These are phyloP conservation scores for Huntiella bhutanensis DNA, from an alignment of 2,329 filamentous ascomycete genomes.

Conservation along the genomic window DNA sequence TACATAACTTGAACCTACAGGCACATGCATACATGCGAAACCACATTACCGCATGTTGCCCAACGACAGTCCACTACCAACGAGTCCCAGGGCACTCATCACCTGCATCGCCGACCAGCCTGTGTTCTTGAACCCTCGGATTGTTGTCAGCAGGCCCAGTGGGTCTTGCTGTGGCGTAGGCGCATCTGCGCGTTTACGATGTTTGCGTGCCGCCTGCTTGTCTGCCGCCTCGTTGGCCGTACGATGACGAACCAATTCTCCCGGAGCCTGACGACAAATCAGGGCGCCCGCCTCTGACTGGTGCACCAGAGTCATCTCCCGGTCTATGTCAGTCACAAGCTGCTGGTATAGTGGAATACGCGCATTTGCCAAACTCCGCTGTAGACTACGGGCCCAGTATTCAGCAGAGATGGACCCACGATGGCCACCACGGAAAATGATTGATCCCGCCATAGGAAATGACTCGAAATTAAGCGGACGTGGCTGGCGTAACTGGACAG, in stretches of 20 bases:
- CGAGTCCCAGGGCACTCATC: slow-evolving; percentile 6
- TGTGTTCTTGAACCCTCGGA: slow-evolving; percentile 5
- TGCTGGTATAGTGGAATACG: slow-evolving; percentile 45
- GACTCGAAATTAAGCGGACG: background rate
- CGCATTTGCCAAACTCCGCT: slow-evolving; percentile 57
- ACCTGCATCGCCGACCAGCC: slow-evolving; percentile 11
- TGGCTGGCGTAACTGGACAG: background rate
- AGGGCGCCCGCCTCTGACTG: slow-evolving; percentile 47
- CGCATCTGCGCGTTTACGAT: slow-evolving; percentile 1
- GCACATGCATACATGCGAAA: too few species aligned
- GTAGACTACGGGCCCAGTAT: slow-evolving; percentile 59
- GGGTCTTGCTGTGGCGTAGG: slow-evolving; percentile 8
- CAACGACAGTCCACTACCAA: slow-evolving; percentile 7
- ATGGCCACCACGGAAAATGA: background rate
- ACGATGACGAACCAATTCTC: background rate
- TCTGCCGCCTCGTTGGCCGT: background rate
- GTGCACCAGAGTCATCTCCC: slow-evolving; percentile 43
- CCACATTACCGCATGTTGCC: background rate
- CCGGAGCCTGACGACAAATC: slow-evolving; percentile 23
- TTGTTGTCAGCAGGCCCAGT: slow-evolving; percentile 5
- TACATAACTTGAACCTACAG: too few species aligned
- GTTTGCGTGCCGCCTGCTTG: background rate
- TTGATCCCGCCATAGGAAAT: background rate
- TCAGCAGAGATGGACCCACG: background rate
- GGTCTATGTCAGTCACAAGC: slow-evolving; percentile 46